Base-by-base conservation (phyloP, 495 filamentous ascomycete genomes). In the Podospora fimiseda region DNA sequence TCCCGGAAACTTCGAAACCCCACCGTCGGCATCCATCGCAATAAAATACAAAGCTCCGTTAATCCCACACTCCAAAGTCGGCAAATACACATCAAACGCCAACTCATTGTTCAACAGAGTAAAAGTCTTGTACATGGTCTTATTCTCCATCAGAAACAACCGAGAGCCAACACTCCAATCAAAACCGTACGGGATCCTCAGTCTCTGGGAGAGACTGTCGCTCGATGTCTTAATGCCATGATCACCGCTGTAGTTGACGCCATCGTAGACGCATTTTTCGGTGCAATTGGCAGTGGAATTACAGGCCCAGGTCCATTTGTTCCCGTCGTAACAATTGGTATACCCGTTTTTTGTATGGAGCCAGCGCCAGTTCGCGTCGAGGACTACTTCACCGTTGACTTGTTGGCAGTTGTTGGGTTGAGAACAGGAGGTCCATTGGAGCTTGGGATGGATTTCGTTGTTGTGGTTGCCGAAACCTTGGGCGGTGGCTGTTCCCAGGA, bases 341-440 rank as follows among this genome's bases (percentile, higher is more conserved):
- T 57, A 67, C 48, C 60, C 61, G 7, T 22, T 41, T 8, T 38
- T 52, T 33, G 60, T 23, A 60, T 77, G 74, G 4, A 74, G 61
- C 74, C 74, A 75, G 52, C 74, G 72, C 67, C 66, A 73, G 66
- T 75, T 74, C 24, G 69, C 57, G 60, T 76, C 73, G 40, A 72
- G 60, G 56, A 65, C 65, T 20, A 76, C 53, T 46, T 66, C 60
- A 39, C 52, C 67, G 57, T 69, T 61, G 48, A 64, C 56, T 15
- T 46, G 50, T 22, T 58, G 59, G 66, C 79, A 83, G 56, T 63
- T 72, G 19, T 15, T 63, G 56, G 48, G 63, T 63, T 16, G 70
- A 66, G 63, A n/a, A n/a, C 80, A 84, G 39, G 71, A 72, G 58
- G 72, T 69, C 78, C 78, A 82, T 65, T 62, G 72, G 55, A 84